Evolutionary conservation across 768 basidiomycete species (phyloP).

Genomic region (Trametes maxima): DNA sequence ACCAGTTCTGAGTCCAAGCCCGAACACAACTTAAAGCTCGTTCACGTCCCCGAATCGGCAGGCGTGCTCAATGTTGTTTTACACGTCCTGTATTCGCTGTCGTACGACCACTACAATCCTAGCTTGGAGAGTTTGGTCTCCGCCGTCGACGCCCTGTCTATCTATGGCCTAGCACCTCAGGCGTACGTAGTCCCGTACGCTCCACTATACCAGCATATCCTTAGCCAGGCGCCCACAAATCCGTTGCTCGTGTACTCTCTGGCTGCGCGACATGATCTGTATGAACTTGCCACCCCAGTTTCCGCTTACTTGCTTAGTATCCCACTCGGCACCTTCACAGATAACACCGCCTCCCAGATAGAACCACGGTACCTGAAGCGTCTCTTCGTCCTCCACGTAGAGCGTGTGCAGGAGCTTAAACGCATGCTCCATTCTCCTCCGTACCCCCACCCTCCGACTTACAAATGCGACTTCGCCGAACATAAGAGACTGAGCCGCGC

Average conservation of each 20-base stretch:
- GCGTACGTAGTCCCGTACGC: constrained; percentile 47
- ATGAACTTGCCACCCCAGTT: constrained; percentile 70
- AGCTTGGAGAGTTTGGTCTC: constrained; percentile 55
- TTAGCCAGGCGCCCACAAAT: constrained; percentile 63
- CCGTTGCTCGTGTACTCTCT: constrained; percentile 74
- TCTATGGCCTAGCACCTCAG: constrained; percentile 60
- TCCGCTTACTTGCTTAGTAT: constrained; percentile 75
- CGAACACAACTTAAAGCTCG: too few species aligned
- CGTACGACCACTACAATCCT: constrained; percentile 73
- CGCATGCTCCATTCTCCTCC: constrained; percentile 73
- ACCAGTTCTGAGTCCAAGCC: too few species aligned
- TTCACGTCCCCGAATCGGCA: constrained; percentile 48
- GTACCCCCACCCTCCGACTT: constrained; percentile 66
- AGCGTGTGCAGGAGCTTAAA: constrained; percentile 77
- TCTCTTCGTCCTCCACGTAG: constrained; percentile 80
- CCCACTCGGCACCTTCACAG: constrained; percentile 63
- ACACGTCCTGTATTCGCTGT: constrained; percentile 69
- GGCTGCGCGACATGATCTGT: constrained; percentile 63
- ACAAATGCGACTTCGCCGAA: constrained; percentile 64
- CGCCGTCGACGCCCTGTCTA: constrained; percentile 55
- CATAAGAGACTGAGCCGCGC: constrained; percentile 78
- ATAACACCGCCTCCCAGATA: constrained; percentile 67
- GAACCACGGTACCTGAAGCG: constrained; percentile 77
- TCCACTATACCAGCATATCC: constrained; percentile 58
- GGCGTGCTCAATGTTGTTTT: constrained; percentile 68